Percentiles rank a stretch among this genome's conserved stretches.
phyloP scores from a whole-genome alignment of 179 eudicot genomes.

The Spinacia oleracea region DNA sequence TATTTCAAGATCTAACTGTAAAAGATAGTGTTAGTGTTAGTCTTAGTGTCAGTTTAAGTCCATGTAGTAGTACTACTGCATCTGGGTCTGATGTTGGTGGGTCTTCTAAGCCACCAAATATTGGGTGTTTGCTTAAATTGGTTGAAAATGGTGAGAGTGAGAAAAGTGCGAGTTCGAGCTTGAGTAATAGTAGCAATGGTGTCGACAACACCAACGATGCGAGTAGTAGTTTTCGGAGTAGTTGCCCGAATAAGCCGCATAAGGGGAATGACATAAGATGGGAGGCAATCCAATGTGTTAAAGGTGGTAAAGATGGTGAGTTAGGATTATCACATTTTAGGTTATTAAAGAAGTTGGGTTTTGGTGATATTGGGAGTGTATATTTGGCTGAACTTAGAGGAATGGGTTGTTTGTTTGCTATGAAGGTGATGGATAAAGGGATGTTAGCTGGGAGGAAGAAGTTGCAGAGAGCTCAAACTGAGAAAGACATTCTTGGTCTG shows the following conservation, averaged over 20 bases:
- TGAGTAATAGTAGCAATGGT: conserved; percentile 27
- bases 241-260: conserved; percentile 57
- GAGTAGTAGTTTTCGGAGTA: conserved; percentile 39
- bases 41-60: conserved; percentile 15
- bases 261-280: conserved; percentile 67
- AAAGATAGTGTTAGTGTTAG: conserved; percentile 26
- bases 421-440: conserved; percentile 88
- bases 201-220: conserved; percentile 38
- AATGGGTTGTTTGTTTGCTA: conserved; percentile 68
- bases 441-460: conserved; percentile 76
- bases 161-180: conserved; percentile 44
- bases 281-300: conserved; percentile 66
- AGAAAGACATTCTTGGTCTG: conserved; percentile 65
- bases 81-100: conserved; percentile 35
- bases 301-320: conserved; percentile 53
- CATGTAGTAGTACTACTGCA: conserved; percentile 32
- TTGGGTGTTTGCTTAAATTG: neutral
- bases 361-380: conserved; percentile 91
- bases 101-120: neutral
- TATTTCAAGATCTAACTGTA: conserved; percentile 38
- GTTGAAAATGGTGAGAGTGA: conserved; percentile 40
- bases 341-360: conserved; percentile 73
- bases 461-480: conserved; percentile 67
- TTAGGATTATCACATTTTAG: conserved; percentile 71
- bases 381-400: conserved; percentile 78